These are phyloP conservation scores for Candida dendrica DNA, from an alignment of 805 yeast species.

Conservation along the genomic window DNA sequence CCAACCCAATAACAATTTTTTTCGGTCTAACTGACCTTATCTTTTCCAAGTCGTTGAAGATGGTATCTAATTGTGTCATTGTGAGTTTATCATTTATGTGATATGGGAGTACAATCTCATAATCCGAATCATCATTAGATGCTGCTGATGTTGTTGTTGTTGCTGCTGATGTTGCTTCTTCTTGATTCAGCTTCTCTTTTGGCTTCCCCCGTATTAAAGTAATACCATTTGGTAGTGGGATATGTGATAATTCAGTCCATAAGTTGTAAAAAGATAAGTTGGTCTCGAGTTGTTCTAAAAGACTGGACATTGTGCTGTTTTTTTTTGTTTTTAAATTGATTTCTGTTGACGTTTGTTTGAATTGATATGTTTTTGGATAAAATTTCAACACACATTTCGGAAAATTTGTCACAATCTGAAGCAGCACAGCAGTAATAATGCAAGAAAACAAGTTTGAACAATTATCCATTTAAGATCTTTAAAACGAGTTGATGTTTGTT, in stretches of 20 bases:
- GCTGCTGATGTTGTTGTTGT: too few relatives aligned
- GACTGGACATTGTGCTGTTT: too few relatives aligned
- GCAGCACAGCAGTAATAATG: too few relatives aligned
- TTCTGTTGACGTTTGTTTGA: too few relatives aligned
- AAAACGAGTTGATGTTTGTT: too few relatives aligned
- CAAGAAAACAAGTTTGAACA: too few relatives aligned
- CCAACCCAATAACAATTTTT: slow-evolving; percentile 46
- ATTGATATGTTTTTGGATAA: too few relatives aligned
- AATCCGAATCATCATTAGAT: not conserved
- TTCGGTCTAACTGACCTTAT: slow-evolving; percentile 24
- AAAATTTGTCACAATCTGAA: too few relatives aligned
- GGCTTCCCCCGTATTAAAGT: slow-evolving; percentile 14
- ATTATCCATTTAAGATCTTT: too few relatives aligned
- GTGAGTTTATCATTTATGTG: slow-evolving; percentile 23
- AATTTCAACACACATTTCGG: too few relatives aligned
- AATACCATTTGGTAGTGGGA: slow-evolving; percentile 2
- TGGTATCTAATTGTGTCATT: slow-evolving; percentile 29
- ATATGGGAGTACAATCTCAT: slow-evolving; percentile 29
- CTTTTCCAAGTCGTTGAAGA: slow-evolving; percentile 27
- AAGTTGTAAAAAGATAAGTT: slow-evolving; percentile 15
- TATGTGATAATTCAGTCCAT: slow-evolving; percentile 16
- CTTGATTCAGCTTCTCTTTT: slow-evolving; percentile 15
- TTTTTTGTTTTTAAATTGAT: too few relatives aligned
- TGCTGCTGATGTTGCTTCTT: slow-evolving; percentile 4
- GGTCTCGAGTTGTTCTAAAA: slow-evolving; percentile 11